phyloP scores from a whole-genome alignment of 2,329 filamentous ascomycete species.

The Neodidymelliopsis sp. region DNA sequence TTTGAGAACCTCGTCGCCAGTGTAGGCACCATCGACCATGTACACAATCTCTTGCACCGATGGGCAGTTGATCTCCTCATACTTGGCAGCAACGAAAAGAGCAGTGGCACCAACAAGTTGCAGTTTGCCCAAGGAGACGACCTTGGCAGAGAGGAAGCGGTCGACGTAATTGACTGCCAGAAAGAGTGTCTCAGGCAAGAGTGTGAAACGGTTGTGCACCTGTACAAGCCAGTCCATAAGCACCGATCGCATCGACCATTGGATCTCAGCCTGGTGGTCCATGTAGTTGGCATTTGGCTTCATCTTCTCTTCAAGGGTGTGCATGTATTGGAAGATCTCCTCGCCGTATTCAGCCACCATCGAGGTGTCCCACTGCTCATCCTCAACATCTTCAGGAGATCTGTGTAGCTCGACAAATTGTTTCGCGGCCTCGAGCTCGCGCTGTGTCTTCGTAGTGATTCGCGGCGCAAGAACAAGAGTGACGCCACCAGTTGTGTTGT shows the following conservation, averaged over 20 bases:
- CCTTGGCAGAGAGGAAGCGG: slow-evolving; percentile 91
- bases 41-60: slow-evolving; percentile 95
- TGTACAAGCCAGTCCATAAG: slow-evolving; percentile 98
- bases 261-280: slow-evolving; percentile 95
- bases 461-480: slow-evolving; percentile 76
- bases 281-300: slow-evolving; percentile 93
- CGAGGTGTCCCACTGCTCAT: slow-evolving; percentile 90
- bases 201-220: slow-evolving; percentile 88
- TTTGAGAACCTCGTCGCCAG: slow-evolving; percentile 90
- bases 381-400: slow-evolving; percentile 78
- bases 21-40: slow-evolving; percentile 96
- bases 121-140: slow-evolving; percentile 92
- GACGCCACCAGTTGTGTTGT: slow-evolving; percentile 72
- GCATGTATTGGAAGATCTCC: slow-evolving; percentile 95
- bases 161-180: slow-evolving; percentile 97
- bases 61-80: slow-evolving; percentile 98
- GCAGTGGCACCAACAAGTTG: slow-evolving; percentile 96
- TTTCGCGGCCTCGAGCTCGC: slow-evolving; percentile 75
- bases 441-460: slow-evolving; percentile 70
- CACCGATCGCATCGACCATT: slow-evolving; percentile 98
- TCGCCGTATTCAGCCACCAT: slow-evolving; percentile 98
- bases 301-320: slow-evolving; percentile 84
- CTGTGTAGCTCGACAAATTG: slow-evolving; percentile 71
- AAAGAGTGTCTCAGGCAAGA: slow-evolving; percentile 94
- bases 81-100: slow-evolving; percentile 95